These are phyloP conservation scores for Cryptococcus floricola DNA, from an alignment of 1,284 basidiomycete genomes.

Conservation along the genomic window DNA sequence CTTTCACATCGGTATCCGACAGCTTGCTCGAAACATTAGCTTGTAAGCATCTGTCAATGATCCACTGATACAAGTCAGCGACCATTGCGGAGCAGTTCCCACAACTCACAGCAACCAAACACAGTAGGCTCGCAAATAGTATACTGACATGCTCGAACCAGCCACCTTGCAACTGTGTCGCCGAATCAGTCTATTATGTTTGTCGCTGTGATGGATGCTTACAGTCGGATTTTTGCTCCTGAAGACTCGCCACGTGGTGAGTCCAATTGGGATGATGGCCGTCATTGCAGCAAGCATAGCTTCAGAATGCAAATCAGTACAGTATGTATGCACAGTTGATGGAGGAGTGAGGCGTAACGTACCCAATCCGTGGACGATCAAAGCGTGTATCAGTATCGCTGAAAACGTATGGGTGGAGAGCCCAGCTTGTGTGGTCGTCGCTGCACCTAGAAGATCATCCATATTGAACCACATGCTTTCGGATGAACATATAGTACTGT, in stretches of 20 bases:
- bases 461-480: constrained; percentile 20
- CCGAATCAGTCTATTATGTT: too few relatives aligned
- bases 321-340: too few relatives aligned
- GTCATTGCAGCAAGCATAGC: constrained; percentile 22
- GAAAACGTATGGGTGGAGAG: constrained; percentile 15
- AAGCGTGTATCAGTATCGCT: constrained; percentile 12
- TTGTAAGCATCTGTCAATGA: constrained; percentile 18
- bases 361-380: constrained; percentile 24
- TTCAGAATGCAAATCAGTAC: constrained; percentile 1
- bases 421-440: background rate
- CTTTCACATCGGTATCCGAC: constrained; percentile 4
- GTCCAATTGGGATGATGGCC: constrained; percentile 15
- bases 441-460: constrained; percentile 9
- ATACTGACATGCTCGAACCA: constrained; percentile 25
- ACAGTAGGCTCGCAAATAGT: constrained; percentile 7
- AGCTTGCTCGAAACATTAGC: constrained; percentile 8
- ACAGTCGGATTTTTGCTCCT: constrained; percentile 9
- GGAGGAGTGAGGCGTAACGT: background rate
- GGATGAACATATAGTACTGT: constrained; percentile 16
- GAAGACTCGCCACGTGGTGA: constrained; percentile 16
- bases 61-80: constrained; percentile 14
- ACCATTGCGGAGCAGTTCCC: background rate
- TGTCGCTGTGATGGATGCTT: background rate
- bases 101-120: constrained; percentile 16
- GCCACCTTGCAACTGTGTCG: constrained; percentile 7